Evolutionary conservation across 2,329 filamentous ascomycete species (phyloP).

Genomic region (Fusarium veterinarium): DNA sequence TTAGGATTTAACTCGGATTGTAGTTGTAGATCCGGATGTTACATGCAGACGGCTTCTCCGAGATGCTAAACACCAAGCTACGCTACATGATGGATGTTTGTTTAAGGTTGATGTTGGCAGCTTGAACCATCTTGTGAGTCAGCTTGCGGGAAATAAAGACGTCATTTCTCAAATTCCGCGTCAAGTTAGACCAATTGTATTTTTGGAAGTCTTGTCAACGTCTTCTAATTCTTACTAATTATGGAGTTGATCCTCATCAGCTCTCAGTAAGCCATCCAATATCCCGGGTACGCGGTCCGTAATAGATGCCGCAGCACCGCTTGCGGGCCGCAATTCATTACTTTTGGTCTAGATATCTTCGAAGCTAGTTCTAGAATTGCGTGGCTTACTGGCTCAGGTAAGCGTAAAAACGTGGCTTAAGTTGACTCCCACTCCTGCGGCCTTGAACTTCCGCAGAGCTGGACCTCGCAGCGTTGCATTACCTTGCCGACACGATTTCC

Average conservation of each 20-base stretch:
- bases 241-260: conserved; percentile 1
- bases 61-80: background rate
- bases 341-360: background rate
- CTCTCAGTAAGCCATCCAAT: conserved; percentile 7
- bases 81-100: background rate
- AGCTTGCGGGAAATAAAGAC: background rate
- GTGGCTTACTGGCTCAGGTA: background rate
- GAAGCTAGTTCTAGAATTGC: background rate
- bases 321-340: background rate
- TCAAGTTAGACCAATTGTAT: background rate
- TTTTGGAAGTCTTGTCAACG: background rate
- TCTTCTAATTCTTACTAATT: background rate
- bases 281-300: background rate
- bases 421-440: background rate
- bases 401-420: background rate
- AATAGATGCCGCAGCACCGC: background rate
- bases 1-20: background rate
- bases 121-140: background rate
- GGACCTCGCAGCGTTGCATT: background rate
- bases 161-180: background rate
- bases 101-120: background rate
- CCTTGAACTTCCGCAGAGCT: background rate
- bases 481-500: background rate
- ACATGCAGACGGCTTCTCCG: conserved; percentile 36
- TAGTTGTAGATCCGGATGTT: background rate